A percentile compares a stretch with the other conserved stretches of the same genome.
phyloP scores from a whole-genome alignment of 2,329 filamentous ascomycete genomes.

The Ascochyta fabae region DNA sequence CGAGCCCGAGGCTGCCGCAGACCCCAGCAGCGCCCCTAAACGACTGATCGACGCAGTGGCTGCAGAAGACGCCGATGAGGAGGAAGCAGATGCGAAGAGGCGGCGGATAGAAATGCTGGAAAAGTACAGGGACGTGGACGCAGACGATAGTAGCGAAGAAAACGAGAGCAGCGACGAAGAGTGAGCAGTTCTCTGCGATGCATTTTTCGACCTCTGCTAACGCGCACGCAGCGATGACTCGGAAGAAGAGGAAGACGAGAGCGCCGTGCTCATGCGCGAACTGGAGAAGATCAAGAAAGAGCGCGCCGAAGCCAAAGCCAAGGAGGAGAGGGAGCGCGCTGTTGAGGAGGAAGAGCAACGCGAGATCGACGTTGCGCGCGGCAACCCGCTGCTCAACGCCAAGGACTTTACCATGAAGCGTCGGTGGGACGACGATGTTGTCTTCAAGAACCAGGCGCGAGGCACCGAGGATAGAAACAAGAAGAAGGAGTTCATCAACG shows the following conservation, averaged over 20 bases:
- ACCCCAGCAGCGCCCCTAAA: conserved; percentile 62
- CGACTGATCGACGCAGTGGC: conserved; percentile 65
- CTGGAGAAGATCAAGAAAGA: conserved; percentile 93
- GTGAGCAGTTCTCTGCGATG: conserved; percentile 35
- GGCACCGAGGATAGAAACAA: conserved; percentile 91
- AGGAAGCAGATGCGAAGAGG: conserved; percentile 80
- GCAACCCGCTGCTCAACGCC: conserved; percentile 87
- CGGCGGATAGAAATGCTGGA: conserved; percentile 76
- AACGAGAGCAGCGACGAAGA: conserved; percentile 65
- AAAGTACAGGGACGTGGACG: conserved; percentile 87
- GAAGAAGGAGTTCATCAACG: conserved; percentile 97
- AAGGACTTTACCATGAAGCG: conserved; percentile 92
- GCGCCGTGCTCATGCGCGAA: conserved; percentile 88
- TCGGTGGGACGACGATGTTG: conserved; percentile 97
- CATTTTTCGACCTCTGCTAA: conserved; percentile 21
- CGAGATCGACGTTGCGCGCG: conserved; percentile 86
- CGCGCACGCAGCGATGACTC: conserved; percentile 40
- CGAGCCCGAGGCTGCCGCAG: conserved; percentile 54
- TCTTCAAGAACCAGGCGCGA: conserved; percentile 98
- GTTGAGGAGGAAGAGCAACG: conserved; percentile 81
- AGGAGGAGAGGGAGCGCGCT: conserved; percentile 81
- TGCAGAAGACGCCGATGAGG: conserved; percentile 58
- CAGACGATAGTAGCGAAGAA: conserved; percentile 67
- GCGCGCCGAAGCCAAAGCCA: conserved; percentile 78
- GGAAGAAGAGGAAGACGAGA: conserved; percentile 73